Evolutionary conservation across 805 yeast species (phyloP).

Genomic region (Spathaspora boniae): DNA sequence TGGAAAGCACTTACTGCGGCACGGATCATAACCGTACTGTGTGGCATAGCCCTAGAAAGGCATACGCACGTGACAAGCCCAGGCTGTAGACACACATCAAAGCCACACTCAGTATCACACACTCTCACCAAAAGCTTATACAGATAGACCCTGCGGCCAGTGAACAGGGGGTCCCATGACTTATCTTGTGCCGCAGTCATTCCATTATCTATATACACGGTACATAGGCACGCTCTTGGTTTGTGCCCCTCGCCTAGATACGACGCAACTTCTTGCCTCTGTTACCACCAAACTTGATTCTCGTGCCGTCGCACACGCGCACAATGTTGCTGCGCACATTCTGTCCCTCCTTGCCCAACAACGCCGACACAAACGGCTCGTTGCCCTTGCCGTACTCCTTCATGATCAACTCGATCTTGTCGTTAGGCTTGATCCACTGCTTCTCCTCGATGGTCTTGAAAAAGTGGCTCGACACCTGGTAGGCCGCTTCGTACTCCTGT

Average conservation of each 20-base stretch:
- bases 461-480: conserved; percentile 73
- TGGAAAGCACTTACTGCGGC: too few relatives aligned
- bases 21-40: too few relatives aligned
- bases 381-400: conserved; percentile 88
- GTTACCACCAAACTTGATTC: conserved; percentile 88
- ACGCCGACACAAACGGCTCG: conserved; percentile 77
- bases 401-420: conserved; percentile 70
- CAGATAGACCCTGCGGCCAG: too few relatives aligned
- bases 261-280: conserved; percentile 81
- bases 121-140: too few relatives aligned
- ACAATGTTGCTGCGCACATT: conserved; percentile 61
- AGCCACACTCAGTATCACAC: too few relatives aligned
- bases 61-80: background rate
- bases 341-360: conserved; percentile 85
- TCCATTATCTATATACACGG: conserved; percentile 6
- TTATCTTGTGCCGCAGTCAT: background rate
- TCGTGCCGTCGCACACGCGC: conserved; percentile 75
- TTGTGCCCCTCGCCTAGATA: conserved; percentile 34
- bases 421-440: conserved; percentile 46
- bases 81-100: background rate
- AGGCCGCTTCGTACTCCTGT: conserved; percentile 90
- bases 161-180: too few relatives aligned
- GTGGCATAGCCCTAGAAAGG: too few relatives aligned
- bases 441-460: conserved; percentile 69
- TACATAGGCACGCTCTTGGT: conserved; percentile 4